These are phyloP conservation scores for Wickerhamomyces bovis DNA, from an alignment of 805 yeast genomes.

Conservation along the genomic window DNA sequence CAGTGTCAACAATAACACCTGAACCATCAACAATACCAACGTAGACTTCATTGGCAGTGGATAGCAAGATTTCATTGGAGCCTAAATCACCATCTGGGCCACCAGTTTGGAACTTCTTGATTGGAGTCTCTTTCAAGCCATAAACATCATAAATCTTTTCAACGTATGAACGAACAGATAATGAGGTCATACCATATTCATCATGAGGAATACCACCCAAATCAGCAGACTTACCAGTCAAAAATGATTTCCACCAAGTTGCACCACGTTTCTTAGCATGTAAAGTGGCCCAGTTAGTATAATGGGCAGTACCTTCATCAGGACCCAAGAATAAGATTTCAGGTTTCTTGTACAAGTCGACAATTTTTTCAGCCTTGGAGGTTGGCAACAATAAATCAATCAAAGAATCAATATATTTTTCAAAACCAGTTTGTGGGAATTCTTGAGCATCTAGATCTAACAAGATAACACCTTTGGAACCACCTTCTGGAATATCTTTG, in stretches of 20 bases:
- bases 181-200: slow-evolving; percentile 94
- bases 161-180: slow-evolving; percentile 89
- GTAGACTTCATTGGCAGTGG: slow-evolving; percentile 69
- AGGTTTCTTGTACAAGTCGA: slow-evolving; percentile 75
- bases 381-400: slow-evolving; percentile 76
- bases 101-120: slow-evolving; percentile 90
- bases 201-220: slow-evolving; percentile 98
- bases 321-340: slow-evolving; percentile 97
- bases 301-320: slow-evolving; percentile 97
- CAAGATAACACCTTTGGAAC: slow-evolving; percentile 94
- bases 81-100: slow-evolving; percentile 99
- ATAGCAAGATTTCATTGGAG: slow-evolving; percentile 85
- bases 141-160: slow-evolving; percentile 80
- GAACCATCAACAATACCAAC: slow-evolving; percentile 92
- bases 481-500: slow-evolving; percentile 98
- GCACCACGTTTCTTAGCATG: slow-evolving; percentile 93
- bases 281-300: slow-evolving; percentile 94
- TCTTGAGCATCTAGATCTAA: slow-evolving; percentile 67
- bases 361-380: slow-evolving; percentile 78
- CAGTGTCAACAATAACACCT: slow-evolving; percentile 89
- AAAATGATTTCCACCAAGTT: slow-evolving; percentile 97
- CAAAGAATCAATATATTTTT: slow-evolving; percentile 87
- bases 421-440: slow-evolving; percentile 77
- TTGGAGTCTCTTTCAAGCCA: slow-evolving; percentile 47
- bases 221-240: slow-evolving; percentile 89